Percentiles rank a stretch among this genome's conserved stretches.
Evolutionary conservation across 1,284 basidiomycete species (phyloP).

Genomic region (Porodaedalea pini): DNA sequence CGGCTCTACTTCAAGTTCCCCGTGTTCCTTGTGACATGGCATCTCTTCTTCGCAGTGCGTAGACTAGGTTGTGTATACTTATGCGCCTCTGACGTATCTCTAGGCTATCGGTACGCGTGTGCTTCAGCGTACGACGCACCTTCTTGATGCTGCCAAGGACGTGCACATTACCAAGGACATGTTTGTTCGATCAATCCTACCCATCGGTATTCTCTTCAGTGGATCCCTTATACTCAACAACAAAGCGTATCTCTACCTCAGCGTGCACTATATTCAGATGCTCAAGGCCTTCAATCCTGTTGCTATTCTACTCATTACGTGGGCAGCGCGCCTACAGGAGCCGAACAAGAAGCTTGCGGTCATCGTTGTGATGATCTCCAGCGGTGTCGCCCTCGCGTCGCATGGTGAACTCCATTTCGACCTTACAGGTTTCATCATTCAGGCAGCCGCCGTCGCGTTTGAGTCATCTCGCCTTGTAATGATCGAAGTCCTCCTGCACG

Average conservation of each 20-base stretch:
- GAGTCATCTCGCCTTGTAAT: conserved; percentile 91
- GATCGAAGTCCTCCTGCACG: conserved; percentile 94
- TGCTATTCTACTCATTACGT: conserved; percentile 92
- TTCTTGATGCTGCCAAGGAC: conserved; percentile 88
- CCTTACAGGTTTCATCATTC: conserved; percentile 81
- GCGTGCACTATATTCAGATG: conserved; percentile 96
- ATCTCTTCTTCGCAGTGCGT: conserved; percentile 78
- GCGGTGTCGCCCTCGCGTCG: conserved; percentile 84
- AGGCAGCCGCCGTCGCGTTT: conserved; percentile 82
- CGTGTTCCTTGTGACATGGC: conserved; percentile 87
- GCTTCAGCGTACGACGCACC: conserved; percentile 80
- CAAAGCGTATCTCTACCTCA: conserved; percentile 90
- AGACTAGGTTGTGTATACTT: conserved; percentile 22
- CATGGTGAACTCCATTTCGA: conserved; percentile 88
- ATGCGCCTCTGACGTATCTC: conserved; percentile 2
- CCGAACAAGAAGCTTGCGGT: conserved; percentile 76
- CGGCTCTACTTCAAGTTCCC: conserved; percentile 80
- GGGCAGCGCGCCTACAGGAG: conserved; percentile 85
- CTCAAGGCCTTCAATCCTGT: conserved; percentile 99
- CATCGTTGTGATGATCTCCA: conserved; percentile 92
- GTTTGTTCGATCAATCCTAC: conserved; percentile 86
- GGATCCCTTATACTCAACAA: conserved; percentile 91
- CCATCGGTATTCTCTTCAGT: conserved; percentile 91
- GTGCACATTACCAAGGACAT: conserved; percentile 80
- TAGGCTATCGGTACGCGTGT: conserved; percentile 88